Evolutionary conservation across 306 rosid genomes (phyloP).

Genomic region (Amphicarpaea edgeworthii): DNA sequence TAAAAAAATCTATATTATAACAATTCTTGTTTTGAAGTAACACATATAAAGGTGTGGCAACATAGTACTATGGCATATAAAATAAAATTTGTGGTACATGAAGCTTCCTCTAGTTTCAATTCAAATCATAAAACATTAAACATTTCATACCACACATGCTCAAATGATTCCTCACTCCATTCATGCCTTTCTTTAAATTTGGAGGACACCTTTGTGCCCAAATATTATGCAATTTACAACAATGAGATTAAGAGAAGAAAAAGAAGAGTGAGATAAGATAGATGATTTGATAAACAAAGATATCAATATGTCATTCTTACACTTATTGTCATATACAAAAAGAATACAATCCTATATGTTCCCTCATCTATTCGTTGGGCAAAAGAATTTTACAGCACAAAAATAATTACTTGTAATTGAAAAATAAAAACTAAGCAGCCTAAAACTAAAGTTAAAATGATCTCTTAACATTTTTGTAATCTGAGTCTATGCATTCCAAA

Average conservation of each 20-base stretch:
- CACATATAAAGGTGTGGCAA: not conserved
- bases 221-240: not conserved
- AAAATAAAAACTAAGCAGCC: not conserved
- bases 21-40: not conserved
- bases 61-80: not conserved
- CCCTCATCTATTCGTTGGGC: constrained; percentile 13
- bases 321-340: constrained; percentile 41
- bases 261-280: too few relatives aligned
- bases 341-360: constrained; percentile 31
- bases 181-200: not conserved
- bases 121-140: not conserved
- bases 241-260: too few relatives aligned
- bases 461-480: constrained; percentile 71
- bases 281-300: not conserved
- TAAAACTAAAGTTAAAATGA: constrained; percentile 52
- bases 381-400: not conserved
- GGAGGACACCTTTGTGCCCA: not conserved
- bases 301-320: constrained; percentile 27
- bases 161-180: not conserved
- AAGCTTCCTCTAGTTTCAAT: not conserved
- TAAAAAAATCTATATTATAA: not conserved
- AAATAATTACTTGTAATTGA: not conserved
- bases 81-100: not conserved
- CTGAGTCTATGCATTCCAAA: constrained; percentile 81
- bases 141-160: not conserved